Conservation (phyloP, 75 land plant genomes). For the Isoetes taiwanensis region DNA sequence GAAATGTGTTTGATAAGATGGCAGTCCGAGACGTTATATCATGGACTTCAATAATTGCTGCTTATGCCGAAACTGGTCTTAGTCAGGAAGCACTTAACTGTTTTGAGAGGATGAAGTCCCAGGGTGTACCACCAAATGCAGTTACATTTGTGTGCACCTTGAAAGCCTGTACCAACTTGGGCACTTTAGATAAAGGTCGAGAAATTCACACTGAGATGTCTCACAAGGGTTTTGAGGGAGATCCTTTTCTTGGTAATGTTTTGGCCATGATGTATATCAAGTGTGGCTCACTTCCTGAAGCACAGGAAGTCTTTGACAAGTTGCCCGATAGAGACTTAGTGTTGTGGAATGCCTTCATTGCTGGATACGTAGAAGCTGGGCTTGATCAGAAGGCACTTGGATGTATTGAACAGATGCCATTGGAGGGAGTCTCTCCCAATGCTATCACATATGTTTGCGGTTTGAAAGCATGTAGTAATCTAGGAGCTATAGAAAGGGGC, state of each 20-base stretch:
- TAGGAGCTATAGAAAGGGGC: too few species aligned
- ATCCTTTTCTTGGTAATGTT: slow-evolving; percentile 4
- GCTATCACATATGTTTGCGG: slow-evolving; percentile 5
- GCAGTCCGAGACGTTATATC: slow-evolving; percentile 15
- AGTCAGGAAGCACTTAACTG: slow-evolving; percentile 21
- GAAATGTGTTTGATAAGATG: slow-evolving; percentile 29
- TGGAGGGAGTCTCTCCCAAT: slow-evolving; percentile 3
- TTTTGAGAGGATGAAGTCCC: slow-evolving; percentile 19
- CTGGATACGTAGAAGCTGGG: slow-evolving; percentile 13
- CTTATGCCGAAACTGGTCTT: slow-evolving; percentile 25
- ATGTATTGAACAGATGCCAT: slow-evolving; percentile 8
- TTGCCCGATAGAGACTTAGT: slow-evolving; percentile 3
- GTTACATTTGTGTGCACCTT: slow-evolving; percentile 13
- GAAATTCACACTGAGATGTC: slow-evolving; percentile 8
- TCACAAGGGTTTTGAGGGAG: background rate
- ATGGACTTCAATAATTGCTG: slow-evolving; percentile 39
- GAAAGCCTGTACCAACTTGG: background rate
- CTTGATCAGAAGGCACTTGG: slow-evolving; percentile 1
- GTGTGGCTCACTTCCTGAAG: slow-evolving; percentile 2
- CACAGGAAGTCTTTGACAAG: background rate
- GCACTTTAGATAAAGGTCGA: slow-evolving; percentile 9
- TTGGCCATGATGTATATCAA: slow-evolving; percentile 11
- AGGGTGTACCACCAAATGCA: slow-evolving; percentile 9
- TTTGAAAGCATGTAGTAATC: background rate
- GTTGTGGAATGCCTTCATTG: slow-evolving; percentile 11